Evolutionary conservation across 805 yeast species (phyloP).

Genomic region (Torulaspora microellipsoides): DNA sequence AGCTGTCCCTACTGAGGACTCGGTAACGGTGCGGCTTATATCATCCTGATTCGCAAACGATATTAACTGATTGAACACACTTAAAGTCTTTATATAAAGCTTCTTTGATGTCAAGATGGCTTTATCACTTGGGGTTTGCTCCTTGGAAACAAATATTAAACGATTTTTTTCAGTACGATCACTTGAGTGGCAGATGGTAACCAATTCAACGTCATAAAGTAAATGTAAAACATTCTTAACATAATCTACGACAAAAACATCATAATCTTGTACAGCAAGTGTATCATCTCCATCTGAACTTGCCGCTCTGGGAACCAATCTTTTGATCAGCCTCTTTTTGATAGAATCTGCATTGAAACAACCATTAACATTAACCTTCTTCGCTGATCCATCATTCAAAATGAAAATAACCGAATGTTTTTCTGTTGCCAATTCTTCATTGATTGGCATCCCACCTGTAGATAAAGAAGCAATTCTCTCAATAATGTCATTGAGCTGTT

Average conservation of each 20-base stretch:
- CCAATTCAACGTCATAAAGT: conserved; percentile 73
- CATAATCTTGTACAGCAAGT: conserved; percentile 41
- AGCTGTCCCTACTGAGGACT: background rate
- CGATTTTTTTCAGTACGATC: conserved; percentile 68
- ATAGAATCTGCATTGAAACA: conserved; percentile 79
- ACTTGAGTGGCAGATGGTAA: conserved; percentile 73
- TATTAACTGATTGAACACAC: conserved; percentile 17
- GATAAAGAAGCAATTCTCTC: conserved; percentile 23
- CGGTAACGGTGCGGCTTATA: conserved; percentile 11
- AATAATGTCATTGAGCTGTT: conserved; percentile 21
- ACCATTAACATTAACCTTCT: conserved; percentile 65
- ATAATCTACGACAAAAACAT: conserved; percentile 53
- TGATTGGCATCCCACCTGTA: conserved; percentile 13
- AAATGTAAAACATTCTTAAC: conserved; percentile 39
- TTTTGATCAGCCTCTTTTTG: conserved; percentile 61
- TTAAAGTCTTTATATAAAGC: conserved; percentile 34
- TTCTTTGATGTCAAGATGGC: conserved; percentile 56
- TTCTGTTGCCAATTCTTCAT: conserved; percentile 35
- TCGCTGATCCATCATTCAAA: conserved; percentile 66
- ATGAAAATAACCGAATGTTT: conserved; percentile 58
- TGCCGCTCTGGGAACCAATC: conserved; percentile 34
- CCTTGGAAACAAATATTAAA: conserved; percentile 58
- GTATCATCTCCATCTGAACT: conserved; percentile 23
- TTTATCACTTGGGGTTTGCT: conserved; percentile 56
- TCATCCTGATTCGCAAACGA: conserved; percentile 6